Percentiles rank a stretch among this genome's conserved stretches.
Evolutionary conservation across 2,329 filamentous ascomycete genomes (phyloP).

Genomic region (Xylariaceae sp.): DNA sequence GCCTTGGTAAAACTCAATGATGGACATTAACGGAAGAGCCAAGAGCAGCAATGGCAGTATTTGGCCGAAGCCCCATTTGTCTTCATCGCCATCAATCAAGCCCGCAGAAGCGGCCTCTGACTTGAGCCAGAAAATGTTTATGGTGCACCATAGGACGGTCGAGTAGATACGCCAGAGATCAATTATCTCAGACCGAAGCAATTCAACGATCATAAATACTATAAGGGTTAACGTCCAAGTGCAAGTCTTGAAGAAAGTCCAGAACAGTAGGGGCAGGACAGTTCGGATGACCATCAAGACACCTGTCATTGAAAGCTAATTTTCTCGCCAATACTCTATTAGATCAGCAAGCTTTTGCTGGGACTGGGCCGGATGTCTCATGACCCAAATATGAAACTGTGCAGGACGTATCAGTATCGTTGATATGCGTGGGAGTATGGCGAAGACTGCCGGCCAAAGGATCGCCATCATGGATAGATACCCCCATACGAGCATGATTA

Average conservation of each 20-base stretch:
- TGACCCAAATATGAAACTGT: background rate
- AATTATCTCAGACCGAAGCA: background rate
- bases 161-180: background rate
- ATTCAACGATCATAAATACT: background rate
- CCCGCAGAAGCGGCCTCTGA: background rate
- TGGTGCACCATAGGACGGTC: background rate
- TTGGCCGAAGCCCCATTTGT: constrained; percentile 11
- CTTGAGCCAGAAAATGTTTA: background rate
- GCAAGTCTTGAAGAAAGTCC: background rate
- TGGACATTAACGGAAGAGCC: constrained; percentile 6
- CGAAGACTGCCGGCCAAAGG: background rate
- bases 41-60: constrained; percentile 12
- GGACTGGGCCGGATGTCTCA: background rate
- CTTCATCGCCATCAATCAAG: background rate
- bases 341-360: background rate
- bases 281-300: background rate
- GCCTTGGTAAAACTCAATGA: constrained; percentile 11
- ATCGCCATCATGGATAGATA: background rate
- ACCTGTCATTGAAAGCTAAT: background rate
- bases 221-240: background rate
- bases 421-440: background rate
- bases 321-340: background rate
- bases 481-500: background rate
- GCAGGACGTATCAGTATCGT: background rate
- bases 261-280: background rate